Evolutionary conservation across 352 stramenopile genomes (phyloP).

Genomic region (Pythium sp.): DNA sequence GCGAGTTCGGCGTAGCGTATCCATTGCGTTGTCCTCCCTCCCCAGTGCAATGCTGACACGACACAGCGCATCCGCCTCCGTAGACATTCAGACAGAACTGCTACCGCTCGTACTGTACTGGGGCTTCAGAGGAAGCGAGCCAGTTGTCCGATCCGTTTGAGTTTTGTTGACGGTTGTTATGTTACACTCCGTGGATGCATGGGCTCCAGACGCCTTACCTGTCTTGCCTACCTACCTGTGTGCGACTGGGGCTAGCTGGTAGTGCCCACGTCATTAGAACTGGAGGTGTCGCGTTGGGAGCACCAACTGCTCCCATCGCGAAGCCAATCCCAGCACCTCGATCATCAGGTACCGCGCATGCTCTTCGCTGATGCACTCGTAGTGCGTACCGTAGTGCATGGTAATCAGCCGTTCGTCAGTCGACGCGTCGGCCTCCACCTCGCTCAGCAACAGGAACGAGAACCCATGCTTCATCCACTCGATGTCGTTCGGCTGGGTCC

Average conservation of each 20-base stretch:
- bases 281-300: constrained; percentile 30
- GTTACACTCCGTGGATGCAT: too few relatives aligned
- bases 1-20: background rate
- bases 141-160: too few relatives aligned
- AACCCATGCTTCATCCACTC: constrained; percentile 49
- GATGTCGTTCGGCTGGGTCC: constrained; percentile 29
- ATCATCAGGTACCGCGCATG: constrained; percentile 43
- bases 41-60: background rate
- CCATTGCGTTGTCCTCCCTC: background rate
- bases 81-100: too few relatives aligned
- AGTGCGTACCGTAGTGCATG: constrained; percentile 42
- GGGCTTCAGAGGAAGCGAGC: too few relatives aligned
- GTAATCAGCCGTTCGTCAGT: constrained; percentile 16
- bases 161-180: too few relatives aligned
- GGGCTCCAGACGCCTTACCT: too few relatives aligned
- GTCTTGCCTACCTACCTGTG: background rate
- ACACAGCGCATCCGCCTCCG: background rate
- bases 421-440: constrained; percentile 13
- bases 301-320: constrained; percentile 36
- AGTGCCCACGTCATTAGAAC: constrained; percentile 14
- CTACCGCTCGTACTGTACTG: too few relatives aligned
- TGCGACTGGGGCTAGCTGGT: background rate
- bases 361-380: constrained; percentile 39
- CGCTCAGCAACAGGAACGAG: constrained; percentile 38
- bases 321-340: constrained; percentile 40